Evolutionary conservation across 257 asterid genomes (phyloP), one percentile per base, ranked within the genome.

Genomic region (Cynanchum wilfordii): DNA sequence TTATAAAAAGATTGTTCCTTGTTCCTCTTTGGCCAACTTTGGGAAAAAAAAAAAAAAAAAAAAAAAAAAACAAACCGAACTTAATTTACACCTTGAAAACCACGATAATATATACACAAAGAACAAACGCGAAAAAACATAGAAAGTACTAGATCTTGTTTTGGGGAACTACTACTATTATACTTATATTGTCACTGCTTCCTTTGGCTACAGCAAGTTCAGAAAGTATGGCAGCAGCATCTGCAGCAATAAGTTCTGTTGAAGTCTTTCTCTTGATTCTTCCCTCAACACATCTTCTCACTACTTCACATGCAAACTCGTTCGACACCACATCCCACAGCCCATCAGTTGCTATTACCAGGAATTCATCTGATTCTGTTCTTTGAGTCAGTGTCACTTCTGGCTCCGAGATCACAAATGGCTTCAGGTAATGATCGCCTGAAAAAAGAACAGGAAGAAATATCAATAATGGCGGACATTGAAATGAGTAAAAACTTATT

Each of bases 141-240:
- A 2, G 17, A 51, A 30, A 58, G 6, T 10, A 42, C 56, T 36
- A 40, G 22, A 22, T 10, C 56, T 55, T 40, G 51, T 19, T 75
- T 74, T 77, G 66, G 63, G 89, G 81, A 52, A 80, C 82, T 4
- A 89, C 87, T 58, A 91, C 83, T 30, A 89, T 80, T 16, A 85
- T 80, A 63, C 91, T 85, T 27, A 84, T 78, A 63, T 89, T 86
- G 64, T 90, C 96, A 12, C 19, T 73, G 74, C 91, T 89, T 66
- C 93, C 96, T 68, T 80, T 86, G 4, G 87, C 90, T 10, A 87
- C 76, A 44, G 96, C 96, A 52, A 82, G 68, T 82, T 84, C 86
- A 0, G 85, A 87, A 5, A 87, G 77, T 12, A 78, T 7, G 0
- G 85, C 80, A 9, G 92, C 89, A 0, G 94, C 88, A 22, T 66